Evolutionary conservation across 768 basidiomycete species (phyloP).

Genomic region (Glaciozyma martinii): DNA sequence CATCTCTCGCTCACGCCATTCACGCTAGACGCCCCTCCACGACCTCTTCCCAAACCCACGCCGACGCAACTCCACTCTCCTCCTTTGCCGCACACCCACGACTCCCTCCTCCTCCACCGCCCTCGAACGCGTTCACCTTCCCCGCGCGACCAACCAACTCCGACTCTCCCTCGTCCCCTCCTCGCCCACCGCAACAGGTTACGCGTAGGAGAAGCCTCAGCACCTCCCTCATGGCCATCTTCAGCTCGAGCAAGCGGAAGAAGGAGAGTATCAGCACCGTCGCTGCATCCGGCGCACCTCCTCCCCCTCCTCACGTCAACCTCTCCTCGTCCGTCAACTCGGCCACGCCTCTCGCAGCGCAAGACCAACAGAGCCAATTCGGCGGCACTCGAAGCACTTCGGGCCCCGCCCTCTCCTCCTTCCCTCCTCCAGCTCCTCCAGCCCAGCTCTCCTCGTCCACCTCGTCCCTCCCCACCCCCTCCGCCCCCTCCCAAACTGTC

Average conservation of each 20-base stretch:
- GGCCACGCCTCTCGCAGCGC: background rate
- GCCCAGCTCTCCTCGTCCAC: background rate
- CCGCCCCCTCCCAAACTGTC: constrained; percentile 14
- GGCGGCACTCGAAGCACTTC: background rate
- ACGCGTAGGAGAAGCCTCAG: background rate
- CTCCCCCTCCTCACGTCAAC: background rate
- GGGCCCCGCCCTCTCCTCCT: too few relatives aligned
- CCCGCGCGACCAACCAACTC: too few relatives aligned
- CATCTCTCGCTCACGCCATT: too few relatives aligned
- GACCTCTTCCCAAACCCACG: too few relatives aligned
- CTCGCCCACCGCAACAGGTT: too few relatives aligned
- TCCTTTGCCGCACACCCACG: too few relatives aligned
- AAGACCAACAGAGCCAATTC: background rate
- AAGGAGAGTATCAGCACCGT: constrained; percentile 8
- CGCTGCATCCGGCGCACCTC: background rate
- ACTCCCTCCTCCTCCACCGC: too few relatives aligned
- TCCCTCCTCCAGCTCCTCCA: background rate
- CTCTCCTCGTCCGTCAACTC: background rate
- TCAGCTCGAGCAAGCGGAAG: constrained; percentile 24
- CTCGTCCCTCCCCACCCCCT: too few relatives aligned
- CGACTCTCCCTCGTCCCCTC: too few relatives aligned
- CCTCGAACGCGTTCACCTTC: too few relatives aligned
- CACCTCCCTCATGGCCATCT: constrained; percentile 24
- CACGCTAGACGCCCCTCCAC: too few relatives aligned
- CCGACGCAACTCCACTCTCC: too few relatives aligned